phyloP scores from a whole-genome alignment of 1,284 basidiomycete genomes.

The Quambalaria eucalypti region DNA sequence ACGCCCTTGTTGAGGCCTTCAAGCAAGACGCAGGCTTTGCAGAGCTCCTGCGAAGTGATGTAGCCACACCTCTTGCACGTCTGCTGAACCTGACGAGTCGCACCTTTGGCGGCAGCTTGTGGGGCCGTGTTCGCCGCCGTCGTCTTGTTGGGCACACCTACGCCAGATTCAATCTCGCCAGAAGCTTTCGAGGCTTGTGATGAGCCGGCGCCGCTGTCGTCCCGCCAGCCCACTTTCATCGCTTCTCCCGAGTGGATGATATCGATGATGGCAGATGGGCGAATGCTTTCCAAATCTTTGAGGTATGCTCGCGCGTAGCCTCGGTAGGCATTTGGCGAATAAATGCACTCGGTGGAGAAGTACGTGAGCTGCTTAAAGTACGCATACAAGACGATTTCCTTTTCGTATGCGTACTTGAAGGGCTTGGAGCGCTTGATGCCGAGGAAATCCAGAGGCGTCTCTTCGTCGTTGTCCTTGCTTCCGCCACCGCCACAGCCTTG shows the following conservation, averaged over 20 bases:
- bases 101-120: not conserved
- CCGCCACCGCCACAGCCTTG: constrained; percentile 18
- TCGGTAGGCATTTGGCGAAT: constrained; percentile 87
- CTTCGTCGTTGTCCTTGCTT: constrained; percentile 1
- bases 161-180: no score
- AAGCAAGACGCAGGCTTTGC: constrained; percentile 45
- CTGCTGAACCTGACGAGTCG: not conserved
- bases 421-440: constrained; percentile 94
- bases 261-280: constrained; percentile 90
- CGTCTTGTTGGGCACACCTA: no score
- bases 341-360: constrained; percentile 98
- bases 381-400: constrained; percentile 99
- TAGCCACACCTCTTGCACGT: constrained; percentile 43
- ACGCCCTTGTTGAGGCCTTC: constrained; percentile 42
- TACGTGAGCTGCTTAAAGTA: constrained; percentile 94
- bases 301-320: constrained; percentile 89
- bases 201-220: not conserved
- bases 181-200: not conserved
- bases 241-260: constrained; percentile 60
- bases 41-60: constrained; percentile 41
- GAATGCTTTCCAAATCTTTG: constrained; percentile 86
- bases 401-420: constrained; percentile 97
- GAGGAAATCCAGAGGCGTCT: constrained; percentile 3
- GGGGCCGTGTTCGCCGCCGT: not conserved
- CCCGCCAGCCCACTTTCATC: constrained; percentile 19